A percentile compares a stretch with the other conserved stretches of the same genome.
These are phyloP conservation scores for Apophysomyces ossiformis DNA, from an alignment of 371 early-diverging fungal genomes.

Conservation along the genomic window DNA sequence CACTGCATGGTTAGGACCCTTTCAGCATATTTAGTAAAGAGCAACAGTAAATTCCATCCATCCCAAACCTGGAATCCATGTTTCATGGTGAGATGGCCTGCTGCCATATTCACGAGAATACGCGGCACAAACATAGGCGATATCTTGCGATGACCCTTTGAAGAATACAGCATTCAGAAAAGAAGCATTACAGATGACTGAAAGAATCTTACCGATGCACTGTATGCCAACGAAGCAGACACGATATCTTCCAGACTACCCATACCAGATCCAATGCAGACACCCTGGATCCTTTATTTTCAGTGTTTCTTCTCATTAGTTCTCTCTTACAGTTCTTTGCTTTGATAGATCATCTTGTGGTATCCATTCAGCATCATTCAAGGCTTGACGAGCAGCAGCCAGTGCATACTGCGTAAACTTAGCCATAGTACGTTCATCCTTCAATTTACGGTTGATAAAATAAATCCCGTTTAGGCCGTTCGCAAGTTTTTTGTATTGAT, in stretches of 20 bases:
- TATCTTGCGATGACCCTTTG: conserved; percentile 76
- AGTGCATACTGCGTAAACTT: conserved; percentile 89
- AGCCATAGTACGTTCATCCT: conserved; percentile 83
- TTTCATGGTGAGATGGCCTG: conserved; percentile 90
- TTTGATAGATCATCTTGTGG: conserved; percentile 57
- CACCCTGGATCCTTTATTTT: conserved; percentile 60
- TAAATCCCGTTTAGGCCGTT: conserved; percentile 17
- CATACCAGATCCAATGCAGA: conserved; percentile 92
- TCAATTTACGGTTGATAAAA: conserved; percentile 58
- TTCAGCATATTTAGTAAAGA: background rate
- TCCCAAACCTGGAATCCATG: conserved; percentile 74
- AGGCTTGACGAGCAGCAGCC: conserved; percentile 85
- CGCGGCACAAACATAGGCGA: conserved; percentile 92
- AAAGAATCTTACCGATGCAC: conserved; percentile 48
- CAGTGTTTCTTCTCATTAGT: conserved; percentile 10
- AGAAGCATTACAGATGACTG: background rate
- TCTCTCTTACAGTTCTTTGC: conserved; percentile 55
- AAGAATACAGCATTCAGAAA: background rate
- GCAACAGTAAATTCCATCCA: background rate
- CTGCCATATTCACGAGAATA: conserved; percentile 93
- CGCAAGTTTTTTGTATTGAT: too few species aligned
- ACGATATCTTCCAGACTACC: conserved; percentile 89
- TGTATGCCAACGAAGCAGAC: conserved; percentile 57
- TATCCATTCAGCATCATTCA: conserved; percentile 80
- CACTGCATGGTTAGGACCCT: conserved; percentile 92